phyloP scores from a whole-genome alignment of 768 basidiomycete genomes.

The Candolleomyces efflorescens region DNA sequence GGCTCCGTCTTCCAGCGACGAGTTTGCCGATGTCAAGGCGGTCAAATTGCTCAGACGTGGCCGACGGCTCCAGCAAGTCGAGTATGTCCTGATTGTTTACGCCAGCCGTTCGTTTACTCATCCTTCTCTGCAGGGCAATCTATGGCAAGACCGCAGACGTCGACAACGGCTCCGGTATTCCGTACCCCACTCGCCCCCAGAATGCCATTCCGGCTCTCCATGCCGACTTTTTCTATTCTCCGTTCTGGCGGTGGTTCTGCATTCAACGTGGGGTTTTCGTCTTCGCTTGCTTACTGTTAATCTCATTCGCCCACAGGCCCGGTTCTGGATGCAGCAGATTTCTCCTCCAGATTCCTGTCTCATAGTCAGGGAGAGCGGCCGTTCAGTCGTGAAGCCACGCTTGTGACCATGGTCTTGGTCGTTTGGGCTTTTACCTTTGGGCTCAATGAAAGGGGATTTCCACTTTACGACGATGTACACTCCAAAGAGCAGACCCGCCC shows the following conservation, averaged over 20 bases:
- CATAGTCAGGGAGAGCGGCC: slow-evolving; percentile 58
- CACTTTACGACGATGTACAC: slow-evolving; percentile 28
- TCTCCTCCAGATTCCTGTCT: slow-evolving; percentile 64
- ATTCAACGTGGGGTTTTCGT: slow-evolving; percentile 52
- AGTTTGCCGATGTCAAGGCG: slow-evolving; percentile 87
- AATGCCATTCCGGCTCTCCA: slow-evolving; percentile 62
- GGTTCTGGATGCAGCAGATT: slow-evolving; percentile 78
- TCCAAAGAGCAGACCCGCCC: slow-evolving; percentile 14
- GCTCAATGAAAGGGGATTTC: slow-evolving; percentile 71
- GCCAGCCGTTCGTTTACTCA: background rate
- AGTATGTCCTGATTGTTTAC: slow-evolving; percentile 43
- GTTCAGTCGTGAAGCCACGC: slow-evolving; percentile 68
- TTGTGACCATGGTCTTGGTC: slow-evolving; percentile 76
- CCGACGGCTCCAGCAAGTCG: slow-evolving; percentile 77
- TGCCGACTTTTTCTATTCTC: slow-evolving; percentile 75
- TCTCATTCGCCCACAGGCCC: slow-evolving; percentile 53
- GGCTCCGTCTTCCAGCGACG: slow-evolving; percentile 55
- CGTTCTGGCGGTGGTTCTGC: slow-evolving; percentile 82
- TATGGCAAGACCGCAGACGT: slow-evolving; percentile 65
- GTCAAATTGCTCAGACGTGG: slow-evolving; percentile 81
- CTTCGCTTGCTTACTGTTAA: slow-evolving; percentile 2
- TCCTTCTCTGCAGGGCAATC: slow-evolving; percentile 49
- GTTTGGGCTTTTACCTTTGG: slow-evolving; percentile 92
- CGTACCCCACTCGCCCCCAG: slow-evolving; percentile 28
- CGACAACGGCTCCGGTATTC: slow-evolving; percentile 26